A percentile compares a stretch with the other conserved stretches of the same genome.
phyloP scores from a whole-genome alignment of 257 asterid genomes.

The Lavandula angustifolia region DNA sequence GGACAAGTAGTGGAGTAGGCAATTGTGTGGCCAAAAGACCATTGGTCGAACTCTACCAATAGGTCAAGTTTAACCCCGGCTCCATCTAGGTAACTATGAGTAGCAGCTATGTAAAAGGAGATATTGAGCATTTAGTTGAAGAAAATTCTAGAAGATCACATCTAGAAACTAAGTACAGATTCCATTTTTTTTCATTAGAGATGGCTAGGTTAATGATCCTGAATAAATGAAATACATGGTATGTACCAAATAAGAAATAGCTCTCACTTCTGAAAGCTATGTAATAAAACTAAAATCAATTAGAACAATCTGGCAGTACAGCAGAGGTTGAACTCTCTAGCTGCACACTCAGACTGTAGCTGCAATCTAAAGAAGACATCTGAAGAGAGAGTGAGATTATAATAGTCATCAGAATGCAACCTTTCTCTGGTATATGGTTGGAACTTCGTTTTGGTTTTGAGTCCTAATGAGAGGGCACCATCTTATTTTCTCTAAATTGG shows the following conservation, averaged over 20 bases:
- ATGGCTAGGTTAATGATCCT: constrained; percentile 10
- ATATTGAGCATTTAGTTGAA: constrained; percentile 7
- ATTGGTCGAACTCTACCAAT: too few relatives aligned
- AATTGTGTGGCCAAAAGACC: too few relatives aligned
- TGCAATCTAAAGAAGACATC: constrained; percentile 3
- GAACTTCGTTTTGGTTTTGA: too few relatives aligned
- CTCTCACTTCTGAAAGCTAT: neutral
- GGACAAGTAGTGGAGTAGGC: too few relatives aligned
- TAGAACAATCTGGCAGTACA: neutral
- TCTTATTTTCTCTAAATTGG: neutral
- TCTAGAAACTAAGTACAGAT: neutral
- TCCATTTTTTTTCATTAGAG: neutral
- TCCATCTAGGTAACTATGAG: too few relatives aligned
- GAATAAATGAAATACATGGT: neutral
- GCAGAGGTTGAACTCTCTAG: neutral
- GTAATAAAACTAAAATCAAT: neutral
- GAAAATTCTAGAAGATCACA: neutral
- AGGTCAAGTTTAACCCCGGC: too few relatives aligned
- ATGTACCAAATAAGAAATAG: constrained; percentile 11
- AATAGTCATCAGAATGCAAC: constrained; percentile 2
- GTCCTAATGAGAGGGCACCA: neutral
- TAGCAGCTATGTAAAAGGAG: neutral
- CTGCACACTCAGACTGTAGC: constrained; percentile 1
- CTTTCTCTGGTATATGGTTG: neutral
- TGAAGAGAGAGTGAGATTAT: neutral